These are phyloP conservation scores for Agaricales sp. DNA, from an alignment of 1,284 basidiomycete species.

Conservation along the genomic window DNA sequence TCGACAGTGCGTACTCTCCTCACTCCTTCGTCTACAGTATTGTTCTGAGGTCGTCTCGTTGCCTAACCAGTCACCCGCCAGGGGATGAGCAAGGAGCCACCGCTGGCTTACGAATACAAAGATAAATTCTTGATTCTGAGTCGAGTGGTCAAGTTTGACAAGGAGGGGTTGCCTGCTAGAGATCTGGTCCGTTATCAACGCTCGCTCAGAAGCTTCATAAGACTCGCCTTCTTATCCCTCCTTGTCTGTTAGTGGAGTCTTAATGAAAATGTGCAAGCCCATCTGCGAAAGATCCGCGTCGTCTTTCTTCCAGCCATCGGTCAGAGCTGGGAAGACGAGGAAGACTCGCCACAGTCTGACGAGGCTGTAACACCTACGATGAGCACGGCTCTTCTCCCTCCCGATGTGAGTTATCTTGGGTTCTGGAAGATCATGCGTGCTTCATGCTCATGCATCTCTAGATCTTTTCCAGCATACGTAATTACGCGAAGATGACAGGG, in stretches of 20 bases:
- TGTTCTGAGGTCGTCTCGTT: neutral
- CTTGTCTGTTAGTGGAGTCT: neutral
- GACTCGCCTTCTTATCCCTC: neutral
- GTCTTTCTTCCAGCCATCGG: neutral
- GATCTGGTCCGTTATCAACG: too few relatives aligned
- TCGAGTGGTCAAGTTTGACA: neutral
- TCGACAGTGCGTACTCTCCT: neutral
- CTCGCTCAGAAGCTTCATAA: too few relatives aligned
- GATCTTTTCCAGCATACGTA: neutral
- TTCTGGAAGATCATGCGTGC: neutral
- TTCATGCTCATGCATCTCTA: neutral
- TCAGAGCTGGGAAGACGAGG: conserved; percentile 1
- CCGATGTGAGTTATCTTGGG: neutral
- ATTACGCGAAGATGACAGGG: neutral
- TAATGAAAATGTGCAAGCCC: neutral
- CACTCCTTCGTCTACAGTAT: too few relatives aligned
- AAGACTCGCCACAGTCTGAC: neutral
- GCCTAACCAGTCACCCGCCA: neutral
- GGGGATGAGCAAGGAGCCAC: neutral
- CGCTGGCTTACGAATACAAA: neutral
- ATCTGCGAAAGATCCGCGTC: neutral
- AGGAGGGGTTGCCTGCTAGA: neutral
- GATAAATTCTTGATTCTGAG: neutral
- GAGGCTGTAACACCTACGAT: neutral
- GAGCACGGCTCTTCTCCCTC: neutral